Evolutionary conservation across 73 alveolate species (phyloP), one percentile per base, ranked within the genome.

Genomic region (Durusdinium trenchii): DNA sequence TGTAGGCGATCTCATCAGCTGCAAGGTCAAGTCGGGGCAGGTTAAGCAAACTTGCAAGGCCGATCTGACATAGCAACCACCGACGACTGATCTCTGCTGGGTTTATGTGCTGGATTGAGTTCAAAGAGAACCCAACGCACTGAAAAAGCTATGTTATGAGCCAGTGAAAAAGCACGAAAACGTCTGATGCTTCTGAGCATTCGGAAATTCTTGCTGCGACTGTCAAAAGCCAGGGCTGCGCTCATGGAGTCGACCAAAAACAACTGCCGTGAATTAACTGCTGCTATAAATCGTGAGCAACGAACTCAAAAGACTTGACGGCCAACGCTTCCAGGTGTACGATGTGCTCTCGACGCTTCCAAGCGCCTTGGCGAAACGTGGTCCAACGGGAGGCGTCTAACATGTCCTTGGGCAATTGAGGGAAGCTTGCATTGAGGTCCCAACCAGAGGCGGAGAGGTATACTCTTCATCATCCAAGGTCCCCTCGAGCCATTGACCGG

Each of bases 51-150:
- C n/a, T n/a, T n/a, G n/a, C n/a, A n/a, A n/a, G n/a, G n/a, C n/a
- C n/a, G n/a, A n/a, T n/a, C n/a, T n/a, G n/a, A n/a, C n/a, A n/a
- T n/a, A n/a, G n/a, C n/a, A n/a, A n/a, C n/a, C n/a, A n/a, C n/a
- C n/a, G n/a, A n/a, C n/a, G n/a, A n/a, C n/a, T n/a, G n/a, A n/a
- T n/a, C n/a, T n/a, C n/a, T n/a, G n/a, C 82, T 69, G 2, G 64
- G 69, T 47, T 12, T 45, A 35, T 81, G 69, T 43, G 91, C 91
- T 1, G 91, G 67, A 47, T 83, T 83, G 52, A 52, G 51, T 35
- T 83, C 93, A 2, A 52, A 50, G 20, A 73, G 93, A 2, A 83
- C n/a, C 93, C 93, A 83, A 28, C 93, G 3, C 23, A 83, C 73
- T 1, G 51, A 18, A n/a, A 38, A 47, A 1, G 73, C 3, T 32